Conservation (phyloP, 129 eudicot species). For the Escallonia herrerae region DNA sequence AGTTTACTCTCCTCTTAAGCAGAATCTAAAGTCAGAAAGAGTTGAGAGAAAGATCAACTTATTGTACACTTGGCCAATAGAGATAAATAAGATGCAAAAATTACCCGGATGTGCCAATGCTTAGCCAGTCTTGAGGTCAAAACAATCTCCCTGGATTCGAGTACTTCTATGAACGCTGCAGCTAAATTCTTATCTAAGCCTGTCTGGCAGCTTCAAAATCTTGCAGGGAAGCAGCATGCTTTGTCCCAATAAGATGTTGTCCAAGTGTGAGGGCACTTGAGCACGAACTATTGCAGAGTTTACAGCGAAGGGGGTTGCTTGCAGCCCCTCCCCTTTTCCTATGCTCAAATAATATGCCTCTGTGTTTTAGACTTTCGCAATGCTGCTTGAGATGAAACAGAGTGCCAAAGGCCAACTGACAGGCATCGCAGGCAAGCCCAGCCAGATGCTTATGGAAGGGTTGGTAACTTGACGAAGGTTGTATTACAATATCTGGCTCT, state of each 20-base stretch:
- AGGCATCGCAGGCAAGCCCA: slow-evolving; percentile 36
- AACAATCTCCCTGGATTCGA: neutral
- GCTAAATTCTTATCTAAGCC: slow-evolving; percentile 24
- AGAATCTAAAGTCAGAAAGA: neutral
- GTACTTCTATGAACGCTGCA: slow-evolving; percentile 11
- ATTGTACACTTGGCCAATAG: neutral
- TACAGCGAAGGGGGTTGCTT: slow-evolving; percentile 44
- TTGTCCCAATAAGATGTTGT: slow-evolving; percentile 39
- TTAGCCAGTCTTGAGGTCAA: neutral
- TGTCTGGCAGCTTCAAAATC: slow-evolving; percentile 22
- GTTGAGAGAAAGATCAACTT: neutral
- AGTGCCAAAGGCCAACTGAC: slow-evolving; percentile 35
- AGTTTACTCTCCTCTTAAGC: too few species aligned
- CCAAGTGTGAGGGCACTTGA: slow-evolving; percentile 32
- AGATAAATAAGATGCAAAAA: neutral
- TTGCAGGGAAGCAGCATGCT: slow-evolving; percentile 18
- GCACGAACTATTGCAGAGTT: slow-evolving; percentile 29
- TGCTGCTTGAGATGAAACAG: slow-evolving; percentile 39
- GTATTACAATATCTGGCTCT: slow-evolving; percentile 16
- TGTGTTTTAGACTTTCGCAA: slow-evolving; percentile 30
- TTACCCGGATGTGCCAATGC: neutral
- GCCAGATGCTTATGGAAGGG: slow-evolving; percentile 17
- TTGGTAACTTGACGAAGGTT: slow-evolving; percentile 27
- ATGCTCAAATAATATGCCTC: slow-evolving; percentile 20
- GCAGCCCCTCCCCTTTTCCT: slow-evolving; percentile 25